Percentiles rank a stretch among this genome's conserved stretches.
These are phyloP conservation scores for Aotearoamyces nothofagi DNA, from an alignment of 2,329 filamentous ascomycete genomes.

Conservation along the genomic window DNA sequence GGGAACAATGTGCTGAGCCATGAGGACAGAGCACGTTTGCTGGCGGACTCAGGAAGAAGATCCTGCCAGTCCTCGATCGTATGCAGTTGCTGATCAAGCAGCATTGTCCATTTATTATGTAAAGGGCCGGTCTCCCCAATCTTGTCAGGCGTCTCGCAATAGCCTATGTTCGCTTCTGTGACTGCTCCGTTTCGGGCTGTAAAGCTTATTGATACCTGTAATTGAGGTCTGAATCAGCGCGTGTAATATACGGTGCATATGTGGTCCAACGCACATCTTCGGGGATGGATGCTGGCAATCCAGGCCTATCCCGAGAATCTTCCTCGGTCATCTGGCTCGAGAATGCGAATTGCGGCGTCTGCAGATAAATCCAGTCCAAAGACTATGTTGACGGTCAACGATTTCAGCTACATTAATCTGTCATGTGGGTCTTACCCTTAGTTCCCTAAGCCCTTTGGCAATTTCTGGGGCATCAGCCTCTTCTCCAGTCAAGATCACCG, in stretches of 20 bases:
- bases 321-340: constrained; percentile 43
- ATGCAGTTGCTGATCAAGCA: constrained; percentile 25
- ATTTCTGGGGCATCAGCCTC: constrained; percentile 34
- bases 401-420: too few relatives aligned
- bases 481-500: constrained; percentile 23
- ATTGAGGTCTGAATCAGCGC: background rate
- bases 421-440: constrained; percentile 43
- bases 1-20: constrained; percentile 1
- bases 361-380: constrained; percentile 62
- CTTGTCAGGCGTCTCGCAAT: constrained; percentile 1
- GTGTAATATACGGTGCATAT: background rate
- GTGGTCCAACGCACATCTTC: constrained; percentile 23
- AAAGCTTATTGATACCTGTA: constrained; percentile 7
- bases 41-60: constrained; percentile 3
- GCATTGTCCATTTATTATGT: background rate
- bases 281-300: constrained; percentile 30
- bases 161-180: constrained; percentile 5
- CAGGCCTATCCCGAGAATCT: constrained; percentile 33
- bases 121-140: too few relatives aligned
- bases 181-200: constrained; percentile 12
- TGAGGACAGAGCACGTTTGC: background rate
- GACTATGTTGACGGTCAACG: constrained; percentile 26
- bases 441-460: constrained; percentile 42
- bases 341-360: constrained; percentile 74
- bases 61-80: constrained; percentile 27